These are phyloP conservation scores for Colletotrichum sp. DNA, from an alignment of 2,329 filamentous ascomycete genomes.

Conservation along the genomic window DNA sequence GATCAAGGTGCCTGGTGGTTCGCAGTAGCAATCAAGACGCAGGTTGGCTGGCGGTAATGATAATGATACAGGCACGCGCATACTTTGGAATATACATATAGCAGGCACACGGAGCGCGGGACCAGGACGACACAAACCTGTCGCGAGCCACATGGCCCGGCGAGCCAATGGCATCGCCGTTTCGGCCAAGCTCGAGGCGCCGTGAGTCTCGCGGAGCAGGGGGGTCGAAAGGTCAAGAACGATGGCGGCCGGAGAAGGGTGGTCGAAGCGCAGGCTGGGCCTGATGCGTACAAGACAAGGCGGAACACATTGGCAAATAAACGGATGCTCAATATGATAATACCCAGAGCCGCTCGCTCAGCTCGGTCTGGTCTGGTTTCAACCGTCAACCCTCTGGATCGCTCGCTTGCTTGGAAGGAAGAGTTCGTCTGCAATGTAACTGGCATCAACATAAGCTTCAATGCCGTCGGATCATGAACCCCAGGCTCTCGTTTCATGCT, in stretches of 20 bases:
- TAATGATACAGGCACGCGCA: background rate
- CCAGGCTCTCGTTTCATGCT: constrained; percentile 10
- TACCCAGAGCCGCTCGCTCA: background rate
- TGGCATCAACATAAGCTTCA: background rate
- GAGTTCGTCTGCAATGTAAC: background rate
- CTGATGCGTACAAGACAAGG: background rate
- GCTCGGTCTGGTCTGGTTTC: constrained; percentile 13
- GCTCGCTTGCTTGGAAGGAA: background rate
- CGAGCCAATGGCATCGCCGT: constrained; percentile 2
- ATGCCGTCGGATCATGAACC: background rate
- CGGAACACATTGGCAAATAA: background rate
- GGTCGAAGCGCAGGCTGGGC: constrained; percentile 4
- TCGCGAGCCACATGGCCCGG: background rate
- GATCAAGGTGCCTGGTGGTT: background rate
- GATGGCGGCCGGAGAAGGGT: background rate
- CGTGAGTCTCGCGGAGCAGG: constrained; percentile 7
- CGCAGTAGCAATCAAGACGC: background rate
- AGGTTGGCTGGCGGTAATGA: background rate
- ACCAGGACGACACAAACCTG: background rate
- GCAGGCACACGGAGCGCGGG: background rate
- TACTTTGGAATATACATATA: background rate
- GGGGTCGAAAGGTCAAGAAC: background rate
- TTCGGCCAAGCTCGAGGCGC: constrained; percentile 14
- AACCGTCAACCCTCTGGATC: background rate
- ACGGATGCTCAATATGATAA: background rate